phyloP scores from a whole-genome alignment of 176 grass and related monocot genomes.

The Cenchrus americanus region DNA sequence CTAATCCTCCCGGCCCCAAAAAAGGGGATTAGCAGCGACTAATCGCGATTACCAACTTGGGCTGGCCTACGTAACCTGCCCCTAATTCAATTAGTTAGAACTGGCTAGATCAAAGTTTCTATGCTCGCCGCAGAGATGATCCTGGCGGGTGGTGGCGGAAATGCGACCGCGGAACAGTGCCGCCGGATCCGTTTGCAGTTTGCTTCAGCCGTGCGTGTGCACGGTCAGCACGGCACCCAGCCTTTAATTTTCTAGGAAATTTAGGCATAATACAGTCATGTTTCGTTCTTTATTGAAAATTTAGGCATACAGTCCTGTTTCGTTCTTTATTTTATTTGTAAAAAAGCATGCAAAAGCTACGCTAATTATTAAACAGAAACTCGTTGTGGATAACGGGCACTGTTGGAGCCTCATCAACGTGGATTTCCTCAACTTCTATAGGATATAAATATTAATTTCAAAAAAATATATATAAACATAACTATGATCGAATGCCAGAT shows the following conservation, averaged over 20 bases:
- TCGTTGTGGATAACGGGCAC: not conserved
- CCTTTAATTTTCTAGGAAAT: not conserved
- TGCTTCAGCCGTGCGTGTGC: not conserved
- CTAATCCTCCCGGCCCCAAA: not conserved
- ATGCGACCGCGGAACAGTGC: constrained; percentile 28
- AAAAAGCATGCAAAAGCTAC: no score
- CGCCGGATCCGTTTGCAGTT: not conserved
- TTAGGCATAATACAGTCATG: not conserved
- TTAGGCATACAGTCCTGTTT: not conserved
- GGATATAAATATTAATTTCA: no score
- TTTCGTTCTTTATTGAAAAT: not conserved
- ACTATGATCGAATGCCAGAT: not conserved
- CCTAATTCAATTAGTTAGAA: not conserved
- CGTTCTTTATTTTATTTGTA: not conserved
- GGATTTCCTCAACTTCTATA: not conserved
- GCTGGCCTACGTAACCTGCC: constrained; percentile 9
- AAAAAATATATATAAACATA: no score
- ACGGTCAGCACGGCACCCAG: not conserved
- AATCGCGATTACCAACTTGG: constrained; percentile 18
- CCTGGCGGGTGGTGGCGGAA: not conserved
- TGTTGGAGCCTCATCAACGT: not conserved
- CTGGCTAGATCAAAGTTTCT: not conserved
- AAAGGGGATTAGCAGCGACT: constrained; percentile 8
- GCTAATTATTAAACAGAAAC: not conserved
- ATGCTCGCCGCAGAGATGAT: not conserved